phyloP scores from a whole-genome alignment of 176 grass and related monocot genomes.

The Aegilops speltoides region DNA sequence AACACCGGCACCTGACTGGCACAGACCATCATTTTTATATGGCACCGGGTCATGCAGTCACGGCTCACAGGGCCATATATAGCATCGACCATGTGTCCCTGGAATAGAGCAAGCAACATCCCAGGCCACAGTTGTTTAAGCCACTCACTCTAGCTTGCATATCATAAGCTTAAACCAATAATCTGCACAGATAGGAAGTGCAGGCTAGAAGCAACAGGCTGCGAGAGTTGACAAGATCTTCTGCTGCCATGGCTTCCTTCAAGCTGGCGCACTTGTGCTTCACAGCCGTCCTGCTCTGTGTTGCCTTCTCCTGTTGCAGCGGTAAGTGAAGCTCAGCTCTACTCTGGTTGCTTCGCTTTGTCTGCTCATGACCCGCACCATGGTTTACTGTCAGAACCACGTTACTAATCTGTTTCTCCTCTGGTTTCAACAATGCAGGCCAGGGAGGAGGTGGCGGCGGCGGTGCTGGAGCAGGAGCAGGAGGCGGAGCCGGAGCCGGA shows the following conservation, averaged over 20 bases:
- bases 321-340: constrained; percentile 63
- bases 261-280: constrained; percentile 23
- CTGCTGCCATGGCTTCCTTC: constrained; percentile 44
- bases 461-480: not conserved
- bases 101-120: constrained; percentile 12
- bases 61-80: not conserved
- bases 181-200: not conserved
- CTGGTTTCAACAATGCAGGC: constrained; percentile 33
- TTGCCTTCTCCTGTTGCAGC: constrained; percentile 44
- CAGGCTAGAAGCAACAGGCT: constrained; percentile 6
- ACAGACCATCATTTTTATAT: constrained; percentile 21
- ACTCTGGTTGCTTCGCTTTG: not conserved
- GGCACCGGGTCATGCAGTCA: not conserved
- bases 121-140: constrained; percentile 8
- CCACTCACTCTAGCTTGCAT: not conserved
- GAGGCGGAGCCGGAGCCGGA: constrained; percentile 4
- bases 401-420: not conserved
- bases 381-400: not conserved
- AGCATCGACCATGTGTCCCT: not conserved
- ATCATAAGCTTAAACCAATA: not conserved
- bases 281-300: constrained; percentile 34
- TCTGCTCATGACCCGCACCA: not conserved
- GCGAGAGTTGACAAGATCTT: not conserved
- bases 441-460: constrained; percentile 23
- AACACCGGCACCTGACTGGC: constrained; percentile 25